phyloP scores from a whole-genome alignment of 495 filamentous ascomycete species.

The Amorphotheca resinae region DNA sequence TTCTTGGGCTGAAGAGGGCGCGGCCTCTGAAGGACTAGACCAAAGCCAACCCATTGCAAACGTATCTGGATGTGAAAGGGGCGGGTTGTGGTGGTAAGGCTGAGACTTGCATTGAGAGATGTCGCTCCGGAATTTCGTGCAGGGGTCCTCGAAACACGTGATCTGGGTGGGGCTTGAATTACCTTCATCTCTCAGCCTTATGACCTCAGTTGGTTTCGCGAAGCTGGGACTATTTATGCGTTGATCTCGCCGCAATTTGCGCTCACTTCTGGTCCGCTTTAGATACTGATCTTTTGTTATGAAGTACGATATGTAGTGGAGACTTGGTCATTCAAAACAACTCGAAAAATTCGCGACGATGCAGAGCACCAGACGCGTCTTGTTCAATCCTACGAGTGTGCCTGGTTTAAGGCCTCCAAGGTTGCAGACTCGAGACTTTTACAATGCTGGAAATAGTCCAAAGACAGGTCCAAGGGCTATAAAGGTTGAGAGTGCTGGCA shows the following conservation, averaged over 20 bases:
- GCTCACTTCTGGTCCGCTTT: too few relatives aligned
- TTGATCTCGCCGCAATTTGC: too few relatives aligned
- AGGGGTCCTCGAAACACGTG: constrained; percentile 1
- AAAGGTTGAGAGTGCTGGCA: not conserved
- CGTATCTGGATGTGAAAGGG: constrained; percentile 1
- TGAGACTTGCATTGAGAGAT: constrained; percentile 7
- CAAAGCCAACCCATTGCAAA: constrained; percentile 42
- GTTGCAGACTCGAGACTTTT: constrained; percentile 5
- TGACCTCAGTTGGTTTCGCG: constrained; percentile 6
- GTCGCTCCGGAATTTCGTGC: not conserved
- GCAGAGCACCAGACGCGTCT: constrained; percentile 21
- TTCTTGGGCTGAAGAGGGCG: constrained; percentile 13
- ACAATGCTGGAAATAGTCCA: constrained; percentile 4
- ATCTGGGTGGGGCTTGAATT: not conserved
- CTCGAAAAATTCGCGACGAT: constrained; percentile 11
- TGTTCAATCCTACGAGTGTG: constrained; percentile 24
- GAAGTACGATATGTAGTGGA: too few relatives aligned
- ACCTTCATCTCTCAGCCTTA: constrained; percentile 5
- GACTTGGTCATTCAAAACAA: too few relatives aligned
- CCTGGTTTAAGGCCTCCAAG: constrained; percentile 17
- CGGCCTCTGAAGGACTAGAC: constrained; percentile 21
- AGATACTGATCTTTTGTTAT: too few relatives aligned
- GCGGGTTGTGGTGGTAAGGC: not conserved
- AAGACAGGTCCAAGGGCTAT: not conserved
- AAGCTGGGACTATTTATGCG: too few relatives aligned